Percentiles rank a stretch among this genome's conserved stretches.
Conservation (phyloP, 495 filamentous ascomycete genomes). For the Lindgomyces ingoldianus region DNA sequence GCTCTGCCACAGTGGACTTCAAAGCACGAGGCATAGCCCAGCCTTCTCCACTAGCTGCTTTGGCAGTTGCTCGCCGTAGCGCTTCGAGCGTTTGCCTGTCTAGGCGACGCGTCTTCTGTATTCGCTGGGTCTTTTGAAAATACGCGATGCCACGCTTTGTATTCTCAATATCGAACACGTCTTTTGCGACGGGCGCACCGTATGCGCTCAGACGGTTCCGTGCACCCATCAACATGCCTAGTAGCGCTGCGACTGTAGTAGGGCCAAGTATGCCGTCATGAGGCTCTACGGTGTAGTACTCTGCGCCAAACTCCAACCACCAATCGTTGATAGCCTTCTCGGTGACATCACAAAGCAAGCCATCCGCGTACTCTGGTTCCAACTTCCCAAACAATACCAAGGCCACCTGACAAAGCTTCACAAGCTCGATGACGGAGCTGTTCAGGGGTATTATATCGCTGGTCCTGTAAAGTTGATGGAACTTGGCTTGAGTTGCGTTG, state of each 20-base stretch:
- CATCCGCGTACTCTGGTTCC: conserved; percentile 86
- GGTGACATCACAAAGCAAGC: conserved; percentile 87
- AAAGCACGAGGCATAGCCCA: conserved; percentile 85
- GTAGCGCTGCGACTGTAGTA: conserved; percentile 83
- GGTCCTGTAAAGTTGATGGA: conserved; percentile 84
- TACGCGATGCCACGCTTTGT: conserved; percentile 79
- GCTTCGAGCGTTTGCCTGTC: conserved; percentile 80
- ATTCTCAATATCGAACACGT: conserved; percentile 81
- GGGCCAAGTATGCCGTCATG: conserved; percentile 89
- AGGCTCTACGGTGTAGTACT: conserved; percentile 87
- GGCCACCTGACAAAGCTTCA: conserved; percentile 89
- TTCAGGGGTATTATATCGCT: conserved; percentile 77
- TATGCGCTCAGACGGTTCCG: conserved; percentile 81
- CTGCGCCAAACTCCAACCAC: conserved; percentile 93
- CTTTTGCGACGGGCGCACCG: conserved; percentile 83
- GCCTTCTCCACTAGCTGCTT: conserved; percentile 79
- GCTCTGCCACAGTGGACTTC: conserved; percentile 90
- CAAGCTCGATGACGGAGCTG: conserved; percentile 78
- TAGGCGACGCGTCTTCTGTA: conserved; percentile 73
- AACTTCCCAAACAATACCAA: conserved; percentile 86
- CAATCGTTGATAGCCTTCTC: conserved; percentile 89
- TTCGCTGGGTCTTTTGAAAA: conserved; percentile 87
- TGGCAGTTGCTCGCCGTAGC: conserved; percentile 79
- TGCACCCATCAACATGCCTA: conserved; percentile 86
- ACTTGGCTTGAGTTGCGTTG: conserved; percentile 83